These are phyloP conservation scores for Inonotus obliquus DNA, from an alignment of 1,284 basidiomycete species.

Conservation along the genomic window DNA sequence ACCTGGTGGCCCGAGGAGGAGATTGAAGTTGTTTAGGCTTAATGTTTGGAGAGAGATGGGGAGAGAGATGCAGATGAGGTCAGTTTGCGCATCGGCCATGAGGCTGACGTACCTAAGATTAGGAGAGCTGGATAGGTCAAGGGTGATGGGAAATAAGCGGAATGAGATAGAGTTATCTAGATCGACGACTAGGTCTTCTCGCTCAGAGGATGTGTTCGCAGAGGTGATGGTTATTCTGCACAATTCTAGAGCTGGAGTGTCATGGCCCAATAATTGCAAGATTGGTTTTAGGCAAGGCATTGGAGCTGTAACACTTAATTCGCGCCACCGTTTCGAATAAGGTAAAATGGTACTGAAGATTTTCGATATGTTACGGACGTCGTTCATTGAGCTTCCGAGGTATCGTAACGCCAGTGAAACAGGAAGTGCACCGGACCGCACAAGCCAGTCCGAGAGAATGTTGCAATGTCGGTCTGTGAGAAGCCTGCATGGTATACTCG, in stretches of 20 bases:
- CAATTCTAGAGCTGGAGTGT: background rate
- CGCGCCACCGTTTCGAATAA: background rate
- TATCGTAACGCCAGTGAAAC: conserved; percentile 1
- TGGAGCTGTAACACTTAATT: conserved; percentile 3
- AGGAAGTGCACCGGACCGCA: background rate
- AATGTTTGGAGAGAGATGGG: background rate
- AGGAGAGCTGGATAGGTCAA: background rate
- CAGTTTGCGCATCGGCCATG: background rate
- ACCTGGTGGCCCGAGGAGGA: background rate
- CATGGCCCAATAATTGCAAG: background rate
- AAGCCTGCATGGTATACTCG: background rate
- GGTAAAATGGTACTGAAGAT: background rate
- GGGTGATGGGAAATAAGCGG: background rate
- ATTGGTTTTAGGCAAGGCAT: conserved; percentile 8
- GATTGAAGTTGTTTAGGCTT: background rate
- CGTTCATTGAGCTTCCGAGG: conserved; percentile 1
- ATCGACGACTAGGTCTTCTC: background rate
- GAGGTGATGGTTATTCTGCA: conserved; percentile 4
- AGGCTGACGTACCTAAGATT: background rate
- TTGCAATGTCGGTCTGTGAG: background rate
- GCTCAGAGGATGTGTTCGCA: background rate
- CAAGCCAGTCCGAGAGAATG: conserved; percentile 2
- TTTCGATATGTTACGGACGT: background rate
- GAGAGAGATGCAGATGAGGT: background rate
- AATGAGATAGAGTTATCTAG: background rate